Conservation (phyloP, 2,329 filamentous ascomycete species). For the Xylaria sp. region DNA sequence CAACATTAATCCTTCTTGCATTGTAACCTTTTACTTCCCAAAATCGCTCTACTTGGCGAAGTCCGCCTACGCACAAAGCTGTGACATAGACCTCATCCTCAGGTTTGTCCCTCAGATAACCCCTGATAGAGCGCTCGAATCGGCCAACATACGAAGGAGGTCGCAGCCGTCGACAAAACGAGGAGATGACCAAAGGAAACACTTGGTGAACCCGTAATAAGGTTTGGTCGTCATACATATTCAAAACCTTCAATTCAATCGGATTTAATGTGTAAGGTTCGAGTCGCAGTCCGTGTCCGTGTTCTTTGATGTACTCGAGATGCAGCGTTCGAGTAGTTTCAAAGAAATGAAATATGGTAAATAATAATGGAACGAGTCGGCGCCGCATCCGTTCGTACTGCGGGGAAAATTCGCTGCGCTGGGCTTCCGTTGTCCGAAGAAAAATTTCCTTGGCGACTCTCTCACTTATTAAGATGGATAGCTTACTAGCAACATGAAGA, state of each 20-base stretch:
- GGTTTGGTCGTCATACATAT: conserved; percentile 68
- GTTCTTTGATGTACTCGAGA: conserved; percentile 59
- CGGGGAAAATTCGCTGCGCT: conserved; percentile 62
- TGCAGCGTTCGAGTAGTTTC: conserved; percentile 67
- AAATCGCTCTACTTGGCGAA: conserved; percentile 66
- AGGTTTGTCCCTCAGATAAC: conserved; percentile 67
- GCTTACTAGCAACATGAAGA: conserved; percentile 67
- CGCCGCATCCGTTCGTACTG: conserved; percentile 69
- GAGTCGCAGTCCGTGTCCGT: conserved; percentile 57
- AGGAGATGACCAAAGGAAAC: conserved; percentile 68
- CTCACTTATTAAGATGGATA: conserved; percentile 66
- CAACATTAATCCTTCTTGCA: conserved; percentile 61
- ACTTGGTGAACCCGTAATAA: conserved; percentile 67
- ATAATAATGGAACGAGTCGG: conserved; percentile 66
- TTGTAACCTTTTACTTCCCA: conserved; percentile 74
- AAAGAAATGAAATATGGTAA: conserved; percentile 72
- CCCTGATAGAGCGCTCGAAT: conserved; percentile 66
- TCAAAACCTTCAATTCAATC: conserved; percentile 66
- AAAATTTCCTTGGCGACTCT: conserved; percentile 72
- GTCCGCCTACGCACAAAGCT: conserved; percentile 64
- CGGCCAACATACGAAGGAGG: conserved; percentile 69
- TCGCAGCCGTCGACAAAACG: conserved; percentile 65
- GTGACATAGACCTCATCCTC: conserved; percentile 67
- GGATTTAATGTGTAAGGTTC: conserved; percentile 66
- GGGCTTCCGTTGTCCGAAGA: conserved; percentile 59